Percentiles rank a stretch among this genome's conserved stretches.
Conservation (phyloP, 768 basidiomycete species). For the Melanogaster broomeanus region DNA sequence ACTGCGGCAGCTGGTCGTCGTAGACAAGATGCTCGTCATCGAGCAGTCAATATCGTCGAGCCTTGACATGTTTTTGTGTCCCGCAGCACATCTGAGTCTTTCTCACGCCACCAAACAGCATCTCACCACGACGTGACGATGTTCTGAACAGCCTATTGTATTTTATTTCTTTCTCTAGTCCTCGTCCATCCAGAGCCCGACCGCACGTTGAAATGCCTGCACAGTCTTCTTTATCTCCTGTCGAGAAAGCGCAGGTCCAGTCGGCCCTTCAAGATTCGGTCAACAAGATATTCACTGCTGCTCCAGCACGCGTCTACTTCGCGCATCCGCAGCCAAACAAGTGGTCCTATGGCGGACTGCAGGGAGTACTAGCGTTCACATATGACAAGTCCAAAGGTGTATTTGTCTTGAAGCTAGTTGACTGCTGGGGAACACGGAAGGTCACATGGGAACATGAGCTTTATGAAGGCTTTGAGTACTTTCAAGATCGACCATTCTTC, state of each 20-base stretch:
- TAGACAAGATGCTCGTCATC: too few relatives aligned
- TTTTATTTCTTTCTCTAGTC: conserved; percentile 1
- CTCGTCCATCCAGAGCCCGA: not conserved
- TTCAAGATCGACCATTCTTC: conserved; percentile 86
- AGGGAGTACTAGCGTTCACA: conserved; percentile 81
- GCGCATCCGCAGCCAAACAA: conserved; percentile 73
- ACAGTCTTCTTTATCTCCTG: conserved; percentile 64
- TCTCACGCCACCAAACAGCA: conserved; percentile 13
- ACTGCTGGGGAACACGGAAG: conserved; percentile 80
- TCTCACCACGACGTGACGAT: conserved; percentile 3
- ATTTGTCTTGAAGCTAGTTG: conserved; percentile 76
- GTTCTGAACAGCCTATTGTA: not conserved
- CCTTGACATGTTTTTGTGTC: too few relatives aligned
- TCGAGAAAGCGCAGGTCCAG: conserved; percentile 81
- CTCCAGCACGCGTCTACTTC: conserved; percentile 87
- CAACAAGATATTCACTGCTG: conserved; percentile 82
- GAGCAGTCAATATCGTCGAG: too few relatives aligned
- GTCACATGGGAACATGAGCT: conserved; percentile 94
- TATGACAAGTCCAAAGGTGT: conserved; percentile 57
- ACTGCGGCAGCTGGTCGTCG: too few relatives aligned
- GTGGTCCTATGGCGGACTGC: conserved; percentile 87
- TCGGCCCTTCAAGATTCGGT: conserved; percentile 50
- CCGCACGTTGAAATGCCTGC: conserved; percentile 59
- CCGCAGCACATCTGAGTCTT: too few relatives aligned
- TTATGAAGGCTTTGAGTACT: conserved; percentile 78